phyloP scores from a whole-genome alignment of 2,329 filamentous ascomycete genomes.

The Aspergillus flavus region DNA sequence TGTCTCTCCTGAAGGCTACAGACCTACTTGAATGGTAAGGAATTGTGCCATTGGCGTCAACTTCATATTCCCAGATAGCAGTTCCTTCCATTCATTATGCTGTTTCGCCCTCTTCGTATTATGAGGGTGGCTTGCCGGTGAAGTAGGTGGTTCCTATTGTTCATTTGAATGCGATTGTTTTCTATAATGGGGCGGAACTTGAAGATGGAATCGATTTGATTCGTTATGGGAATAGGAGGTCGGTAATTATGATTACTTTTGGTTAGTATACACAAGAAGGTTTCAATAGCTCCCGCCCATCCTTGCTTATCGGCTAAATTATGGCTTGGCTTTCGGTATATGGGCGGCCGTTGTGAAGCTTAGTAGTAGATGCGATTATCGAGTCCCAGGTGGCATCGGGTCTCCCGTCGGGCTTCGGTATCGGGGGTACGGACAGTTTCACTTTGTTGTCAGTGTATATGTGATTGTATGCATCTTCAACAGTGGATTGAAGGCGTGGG shows the following conservation, averaged over 20 bases:
- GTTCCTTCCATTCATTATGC: background rate
- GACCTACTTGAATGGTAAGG: background rate
- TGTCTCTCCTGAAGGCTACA: too few species aligned
- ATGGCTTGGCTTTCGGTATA: background rate
- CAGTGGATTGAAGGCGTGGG: background rate
- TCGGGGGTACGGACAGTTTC: background rate
- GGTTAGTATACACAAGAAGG: constrained; percentile 4
- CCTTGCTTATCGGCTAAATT: background rate
- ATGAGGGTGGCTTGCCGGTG: too few species aligned
- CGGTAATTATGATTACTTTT: background rate
- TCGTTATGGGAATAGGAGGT: background rate
- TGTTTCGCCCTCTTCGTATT: background rate
- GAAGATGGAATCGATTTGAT: background rate
- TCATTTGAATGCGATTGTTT: background rate
- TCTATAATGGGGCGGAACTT: background rate
- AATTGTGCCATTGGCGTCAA: background rate
- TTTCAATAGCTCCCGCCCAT: background rate
- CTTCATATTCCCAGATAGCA: background rate
- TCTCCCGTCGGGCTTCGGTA: background rate
- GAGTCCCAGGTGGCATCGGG: background rate
- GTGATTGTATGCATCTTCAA: background rate
- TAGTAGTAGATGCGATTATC: background rate
- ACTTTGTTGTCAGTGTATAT: background rate
- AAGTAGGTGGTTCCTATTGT: background rate
- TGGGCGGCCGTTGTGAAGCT: background rate